A percentile compares a stretch with the other conserved stretches of the same genome.
Conservation (phyloP, 2,329 filamentous ascomycete species). For the Cladophialophora bantiana region DNA sequence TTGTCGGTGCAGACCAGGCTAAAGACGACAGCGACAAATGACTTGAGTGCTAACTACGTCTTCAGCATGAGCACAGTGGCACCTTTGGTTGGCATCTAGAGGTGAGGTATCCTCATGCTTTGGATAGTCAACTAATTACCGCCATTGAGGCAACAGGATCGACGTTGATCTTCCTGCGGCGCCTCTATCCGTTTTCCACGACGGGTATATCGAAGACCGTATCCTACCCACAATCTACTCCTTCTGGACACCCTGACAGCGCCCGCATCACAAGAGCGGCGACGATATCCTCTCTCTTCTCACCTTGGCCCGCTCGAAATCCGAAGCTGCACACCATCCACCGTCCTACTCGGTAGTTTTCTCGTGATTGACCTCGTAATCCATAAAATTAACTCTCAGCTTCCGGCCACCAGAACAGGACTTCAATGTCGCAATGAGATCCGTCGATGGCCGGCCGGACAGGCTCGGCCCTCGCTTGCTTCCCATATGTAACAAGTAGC, state of each 20-base stretch:
- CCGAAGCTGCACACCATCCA: conserved; percentile 22
- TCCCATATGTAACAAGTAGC: conserved; percentile 1
- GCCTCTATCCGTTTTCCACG: not conserved
- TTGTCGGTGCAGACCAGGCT: conserved; percentile 4
- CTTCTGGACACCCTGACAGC: conserved; percentile 1
- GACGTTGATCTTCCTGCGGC: conserved; percentile 15
- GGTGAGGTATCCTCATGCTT: conserved; percentile 1
- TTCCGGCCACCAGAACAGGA: conserved; percentile 6
- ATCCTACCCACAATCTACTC: conserved; percentile 9
- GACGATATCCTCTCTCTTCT: not conserved
- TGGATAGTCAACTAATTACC: not conserved
- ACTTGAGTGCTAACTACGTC: conserved; percentile 2
- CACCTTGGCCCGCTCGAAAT: conserved; percentile 13
- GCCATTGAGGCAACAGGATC: conserved; percentile 4
- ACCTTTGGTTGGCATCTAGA: not conserved
- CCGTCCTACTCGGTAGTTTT: not conserved
- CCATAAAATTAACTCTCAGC: conserved; percentile 19
- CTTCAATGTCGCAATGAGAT: conserved; percentile 6
- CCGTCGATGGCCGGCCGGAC: conserved; percentile 26
- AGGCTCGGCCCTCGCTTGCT: conserved; percentile 30
- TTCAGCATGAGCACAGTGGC: not conserved
- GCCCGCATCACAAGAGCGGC: conserved; percentile 18
- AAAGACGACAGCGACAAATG: conserved; percentile 1
- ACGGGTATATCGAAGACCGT: conserved; percentile 4
- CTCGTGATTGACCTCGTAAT: conserved; percentile 21